Evolutionary conservation across 23 red algal genomes (phyloP).

Genomic region (Chondrus crispus): DNA sequence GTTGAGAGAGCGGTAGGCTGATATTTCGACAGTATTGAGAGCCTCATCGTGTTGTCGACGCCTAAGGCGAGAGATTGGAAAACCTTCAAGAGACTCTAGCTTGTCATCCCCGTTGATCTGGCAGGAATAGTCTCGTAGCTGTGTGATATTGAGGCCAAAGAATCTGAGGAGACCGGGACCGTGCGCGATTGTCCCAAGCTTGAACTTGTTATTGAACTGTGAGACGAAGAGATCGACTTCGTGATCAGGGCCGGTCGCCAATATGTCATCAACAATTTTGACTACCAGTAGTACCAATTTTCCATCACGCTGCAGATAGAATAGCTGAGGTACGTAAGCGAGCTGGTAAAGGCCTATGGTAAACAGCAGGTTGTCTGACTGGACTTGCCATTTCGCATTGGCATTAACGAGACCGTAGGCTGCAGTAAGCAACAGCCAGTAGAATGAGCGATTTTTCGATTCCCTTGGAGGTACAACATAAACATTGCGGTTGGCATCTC

Average conservation of each 20-base stretch:
- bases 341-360: not conserved
- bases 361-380: not conserved
- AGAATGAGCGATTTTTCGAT: not conserved
- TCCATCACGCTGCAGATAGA: not conserved
- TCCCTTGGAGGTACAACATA: not conserved
- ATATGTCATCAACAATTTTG: conserved; percentile 33
- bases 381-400: conserved; percentile 25
- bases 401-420: not conserved
- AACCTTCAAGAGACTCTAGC: not conserved
- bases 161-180: conserved; percentile 5
- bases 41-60: not conserved
- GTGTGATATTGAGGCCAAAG: conserved; percentile 2
- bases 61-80: not conserved
- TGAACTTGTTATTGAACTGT: not conserved
- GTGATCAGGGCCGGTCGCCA: not conserved
- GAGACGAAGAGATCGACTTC: not conserved
- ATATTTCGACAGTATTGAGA: not conserved
- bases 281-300: not conserved
- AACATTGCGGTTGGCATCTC: not conserved
- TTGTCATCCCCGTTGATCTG: not conserved
- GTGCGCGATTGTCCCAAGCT: not conserved
- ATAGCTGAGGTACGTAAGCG: not conserved
- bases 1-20: not conserved
- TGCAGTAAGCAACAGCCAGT: conserved; percentile 15
- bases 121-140: not conserved